Percentiles rank a stretch among this genome's conserved stretches.
These are phyloP conservation scores for Bipolaris sorokiniana DNA, from an alignment of 2,329 filamentous ascomycete species.

Conservation along the genomic window DNA sequence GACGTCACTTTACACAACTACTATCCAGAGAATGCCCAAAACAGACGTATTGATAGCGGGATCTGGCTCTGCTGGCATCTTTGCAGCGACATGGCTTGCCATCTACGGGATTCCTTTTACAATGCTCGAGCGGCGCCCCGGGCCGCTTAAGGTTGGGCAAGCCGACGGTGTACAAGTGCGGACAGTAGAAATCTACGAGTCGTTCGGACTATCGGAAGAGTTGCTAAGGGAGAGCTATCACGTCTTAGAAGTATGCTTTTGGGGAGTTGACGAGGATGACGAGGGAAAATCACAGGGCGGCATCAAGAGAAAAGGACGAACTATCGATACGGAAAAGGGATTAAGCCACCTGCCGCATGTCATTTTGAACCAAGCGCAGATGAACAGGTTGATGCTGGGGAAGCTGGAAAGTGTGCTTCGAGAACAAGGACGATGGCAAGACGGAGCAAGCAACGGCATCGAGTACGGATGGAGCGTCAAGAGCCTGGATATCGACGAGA, in stretches of 20 bases:
- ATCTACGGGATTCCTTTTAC: constrained; percentile 62
- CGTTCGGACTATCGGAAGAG: constrained; percentile 68
- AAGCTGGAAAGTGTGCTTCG: constrained; percentile 53
- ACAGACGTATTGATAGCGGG: constrained; percentile 66
- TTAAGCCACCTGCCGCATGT: constrained; percentile 70
- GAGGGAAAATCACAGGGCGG: constrained; percentile 36
- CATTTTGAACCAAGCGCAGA: constrained; percentile 73
- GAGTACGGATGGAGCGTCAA: constrained; percentile 63
- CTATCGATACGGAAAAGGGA: constrained; percentile 64
- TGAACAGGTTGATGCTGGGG: constrained; percentile 65
- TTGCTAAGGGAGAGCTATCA: constrained; percentile 70
- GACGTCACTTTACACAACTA: not conserved
- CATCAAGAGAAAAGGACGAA: constrained; percentile 53
- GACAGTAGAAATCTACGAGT: constrained; percentile 75
- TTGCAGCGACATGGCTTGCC: constrained; percentile 66
- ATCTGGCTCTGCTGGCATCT: constrained; percentile 67
- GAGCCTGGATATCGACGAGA: constrained; percentile 58
- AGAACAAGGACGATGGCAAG: constrained; percentile 35
- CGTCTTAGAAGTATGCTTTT: constrained; percentile 67
- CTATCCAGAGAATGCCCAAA: constrained; percentile 25
- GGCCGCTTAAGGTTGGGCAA: constrained; percentile 64
- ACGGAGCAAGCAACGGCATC: constrained; percentile 49
- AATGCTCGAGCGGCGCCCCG: constrained; percentile 63
- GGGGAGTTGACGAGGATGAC: constrained; percentile 41
- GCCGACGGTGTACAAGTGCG: constrained; percentile 71